phyloP scores from a whole-genome alignment of 495 filamentous ascomycete species.

The Saxophila tyrrhenica region DNA sequence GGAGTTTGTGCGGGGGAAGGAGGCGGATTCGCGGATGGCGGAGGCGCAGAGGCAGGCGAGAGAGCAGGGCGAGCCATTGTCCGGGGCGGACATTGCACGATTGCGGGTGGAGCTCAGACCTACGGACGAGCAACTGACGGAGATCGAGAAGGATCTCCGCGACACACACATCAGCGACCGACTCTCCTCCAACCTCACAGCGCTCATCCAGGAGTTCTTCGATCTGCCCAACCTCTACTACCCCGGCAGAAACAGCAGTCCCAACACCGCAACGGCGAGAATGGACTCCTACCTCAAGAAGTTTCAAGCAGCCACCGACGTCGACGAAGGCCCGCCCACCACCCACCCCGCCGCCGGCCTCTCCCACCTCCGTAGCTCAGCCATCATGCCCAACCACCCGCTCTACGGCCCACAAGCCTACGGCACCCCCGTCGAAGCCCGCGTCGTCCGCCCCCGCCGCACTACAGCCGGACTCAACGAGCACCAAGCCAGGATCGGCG shows the following conservation, averaged over 20 bases:
- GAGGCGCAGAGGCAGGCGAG: slow-evolving; percentile 11
- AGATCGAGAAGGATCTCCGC: slow-evolving; percentile 14
- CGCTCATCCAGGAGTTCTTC: slow-evolving; percentile 43
- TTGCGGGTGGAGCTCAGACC: slow-evolving; percentile 9
- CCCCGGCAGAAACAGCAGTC: too few relatives aligned
- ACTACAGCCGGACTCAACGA: neutral
- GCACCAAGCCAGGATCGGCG: slow-evolving; percentile 23
- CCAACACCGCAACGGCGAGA: slow-evolving; percentile 41
- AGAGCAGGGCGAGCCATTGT: slow-evolving; percentile 11
- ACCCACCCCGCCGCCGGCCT: slow-evolving; percentile 91
- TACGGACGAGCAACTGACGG: slow-evolving; percentile 8
- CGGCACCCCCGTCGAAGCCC: slow-evolving; percentile 52
- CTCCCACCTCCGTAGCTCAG: slow-evolving; percentile 60
- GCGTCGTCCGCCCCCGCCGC: slow-evolving; percentile 45
- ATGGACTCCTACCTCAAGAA: neutral
- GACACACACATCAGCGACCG: slow-evolving; percentile 7
- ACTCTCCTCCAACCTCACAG: slow-evolving; percentile 32
- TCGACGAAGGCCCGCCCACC: slow-evolving; percentile 52
- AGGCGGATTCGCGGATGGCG: slow-evolving; percentile 22
- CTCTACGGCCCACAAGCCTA: slow-evolving; percentile 61
- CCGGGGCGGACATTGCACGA: neutral
- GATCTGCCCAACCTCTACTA: slow-evolving; percentile 34
- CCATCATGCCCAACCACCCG: slow-evolving; percentile 67
- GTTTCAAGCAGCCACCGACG: slow-evolving; percentile 9
- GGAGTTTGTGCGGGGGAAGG: slow-evolving; percentile 40